Base-by-base conservation (phyloP, 441 rosid genomes). In the Gossypium laxum region DNA sequence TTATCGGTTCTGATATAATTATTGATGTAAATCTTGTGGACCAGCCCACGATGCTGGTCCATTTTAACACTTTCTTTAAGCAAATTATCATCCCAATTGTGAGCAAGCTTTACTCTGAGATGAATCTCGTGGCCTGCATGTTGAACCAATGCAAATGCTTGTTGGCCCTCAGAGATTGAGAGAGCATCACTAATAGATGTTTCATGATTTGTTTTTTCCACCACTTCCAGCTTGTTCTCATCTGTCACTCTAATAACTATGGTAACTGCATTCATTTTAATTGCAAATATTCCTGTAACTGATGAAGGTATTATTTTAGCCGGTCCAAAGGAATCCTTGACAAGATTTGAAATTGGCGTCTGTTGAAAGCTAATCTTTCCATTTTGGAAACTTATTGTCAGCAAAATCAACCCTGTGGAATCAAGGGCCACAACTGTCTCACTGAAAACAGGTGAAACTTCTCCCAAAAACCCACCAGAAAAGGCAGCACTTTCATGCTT, bases 21-120 rank as follows among this genome's bases (percentile, higher is more conserved):
- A 78, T 95, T 92, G 71, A 95, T 84, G 83, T 89, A 95, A 84
- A 95, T 92, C 88, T 88, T 91, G 55, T 88, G 86, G 60, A 89
- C 91, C 74, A 83, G 74, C n/a, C 99, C 99, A 77, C 96, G 84
- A 38, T 84, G 85, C 47, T 76, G 85, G 78, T 89, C 93, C 85
- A 92, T 72, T 85, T 85, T 81, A 72, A 92, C 78, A 64, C 73
- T 87, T 80, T 92, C 98, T 82, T 78, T 83, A 73, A 87, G 91
- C 84, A 91, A 84, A 78, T 85, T 86, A 81, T 54, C 75, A 61
- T 81, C 85, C 94, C 93, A 86, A 73, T 88, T 87, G 65, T 81
- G 75, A 32, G 70, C 84, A 72, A 75, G 87, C 84, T 92, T 95
- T 80, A 91, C 90, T n/a, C 71, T 78, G 58, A 95, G 79, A 76